Base-by-base conservation (phyloP, 2,329 filamentous ascomycete genomes). In the Trichoderma citrinoviride region DNA sequence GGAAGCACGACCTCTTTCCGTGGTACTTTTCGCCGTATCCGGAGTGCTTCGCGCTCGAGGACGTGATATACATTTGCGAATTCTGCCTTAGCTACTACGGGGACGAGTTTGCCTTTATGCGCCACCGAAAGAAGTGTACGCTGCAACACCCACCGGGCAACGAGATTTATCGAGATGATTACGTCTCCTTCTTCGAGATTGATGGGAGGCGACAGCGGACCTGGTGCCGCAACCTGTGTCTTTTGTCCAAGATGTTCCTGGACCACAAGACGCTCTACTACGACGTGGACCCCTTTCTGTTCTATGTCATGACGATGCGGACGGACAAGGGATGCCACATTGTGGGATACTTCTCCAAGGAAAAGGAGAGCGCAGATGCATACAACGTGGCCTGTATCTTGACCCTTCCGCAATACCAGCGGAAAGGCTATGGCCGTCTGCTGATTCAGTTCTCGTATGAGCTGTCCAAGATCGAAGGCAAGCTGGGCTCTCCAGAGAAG, bases 21-120 rank as follows among this genome's bases (percentile, higher is more conserved):
- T 99, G 95, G 95, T 99, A 99, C 77, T 99, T 99, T 80, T 97
- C 93, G 5, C 95, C 95, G 0, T 99, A 99, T 72, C 95, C 95
- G 0, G 90, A 96, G 73, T 83, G 88, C 2, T 98, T 96, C 75
- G 89, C 90, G 23, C 90, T 95, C 70, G 90, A 90, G 70, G 95
- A 99, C 70, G 84, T 95, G 68, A 91, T 98, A 69, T 97, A 91
- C 79, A 94, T 99, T 71, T 97, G 96, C 84, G 96, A 99, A 76
- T 97, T 97, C 78, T 99, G 95, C 73, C 83, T 99, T 25, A 89
- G 87, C 69, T 99, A 99, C 78, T 97, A 92, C 73, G 92, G 90
- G 67, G 89, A 93, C 73, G 81, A 88, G 65, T 91, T 91, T 68
- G 88, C 92, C 5, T 99, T 98, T 72, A 83, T 85, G 56, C 87